phyloP scores from a whole-genome alignment of 495 filamentous ascomycete species.

The Corynascus novoguineensis region DNA sequence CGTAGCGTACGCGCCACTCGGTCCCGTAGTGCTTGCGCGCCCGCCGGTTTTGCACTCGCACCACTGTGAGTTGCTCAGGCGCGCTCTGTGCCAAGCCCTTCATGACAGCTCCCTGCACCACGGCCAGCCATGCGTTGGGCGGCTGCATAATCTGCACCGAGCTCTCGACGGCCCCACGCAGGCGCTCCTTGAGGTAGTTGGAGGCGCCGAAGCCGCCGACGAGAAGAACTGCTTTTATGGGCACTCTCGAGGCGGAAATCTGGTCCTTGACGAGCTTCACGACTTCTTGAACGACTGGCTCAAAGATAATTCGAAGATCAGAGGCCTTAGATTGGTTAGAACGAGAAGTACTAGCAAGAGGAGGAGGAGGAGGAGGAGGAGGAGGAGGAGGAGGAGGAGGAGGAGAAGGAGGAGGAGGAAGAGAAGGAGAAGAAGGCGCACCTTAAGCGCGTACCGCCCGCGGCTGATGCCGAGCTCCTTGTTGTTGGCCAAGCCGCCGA shows the following conservation, averaged over 20 bases:
- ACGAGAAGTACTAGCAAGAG: no score
- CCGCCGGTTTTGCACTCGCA: conserved; percentile 41
- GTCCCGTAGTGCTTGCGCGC: conserved; percentile 50
- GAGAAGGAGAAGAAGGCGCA: background rate
- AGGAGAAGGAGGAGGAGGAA: background rate
- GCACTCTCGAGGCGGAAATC: conserved; percentile 40
- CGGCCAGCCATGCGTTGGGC: conserved; percentile 52
- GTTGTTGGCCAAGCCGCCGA: conserved; percentile 29
- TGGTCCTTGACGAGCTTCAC: conserved; percentile 56
- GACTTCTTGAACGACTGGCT: conserved; percentile 53
- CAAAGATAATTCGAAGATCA: conserved; percentile 50
- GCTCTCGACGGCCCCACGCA: conserved; percentile 36
- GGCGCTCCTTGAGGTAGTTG: conserved; percentile 56
- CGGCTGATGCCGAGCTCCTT: conserved; percentile 26
- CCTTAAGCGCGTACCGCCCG: conserved; percentile 27
- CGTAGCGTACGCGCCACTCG: conserved; percentile 24
- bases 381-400: background rate
- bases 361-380: no score
- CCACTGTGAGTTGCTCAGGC: conserved; percentile 34
- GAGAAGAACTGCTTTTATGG: conserved; percentile 54
- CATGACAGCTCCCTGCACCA: conserved; percentile 41
- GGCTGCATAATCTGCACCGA: conserved; percentile 55
- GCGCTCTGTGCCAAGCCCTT: conserved; percentile 38
- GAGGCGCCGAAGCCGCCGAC: conserved; percentile 69
- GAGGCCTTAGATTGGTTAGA: conserved; percentile 15